Evolutionary conservation across 2,329 filamentous ascomycete species (phyloP), one percentile per base, ranked within the genome.

Genomic region (Microdochium paspali): DNA sequence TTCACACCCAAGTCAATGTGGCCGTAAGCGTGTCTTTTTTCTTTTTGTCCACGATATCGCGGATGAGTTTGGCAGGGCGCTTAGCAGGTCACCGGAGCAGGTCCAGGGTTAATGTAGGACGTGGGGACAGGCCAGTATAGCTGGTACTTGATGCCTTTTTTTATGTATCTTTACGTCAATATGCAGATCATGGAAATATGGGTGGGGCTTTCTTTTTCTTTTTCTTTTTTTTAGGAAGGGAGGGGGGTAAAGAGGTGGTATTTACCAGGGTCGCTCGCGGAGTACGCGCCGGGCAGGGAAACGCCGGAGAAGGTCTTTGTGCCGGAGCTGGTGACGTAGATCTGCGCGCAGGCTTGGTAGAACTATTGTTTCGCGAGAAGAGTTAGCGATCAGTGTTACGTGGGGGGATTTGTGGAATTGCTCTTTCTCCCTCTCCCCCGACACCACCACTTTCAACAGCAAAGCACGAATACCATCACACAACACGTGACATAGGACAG

Each of bases 61-160:
- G n/a, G n/a, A 21, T 3, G 18, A 12, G 35, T 5, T 3, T 21
- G 18, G 35, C n/a, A n/a, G 18, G n/a, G 15, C 35, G 31, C 18
- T 40, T 59, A 61, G 47, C 58, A 61, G 26, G 54, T 59, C 32
- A 61, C 60, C 4, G 60, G 56, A 4, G 48, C 51, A 10, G 58
- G 58, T 2, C 58, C 58, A 10, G 58, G 58, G 12, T 58, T 48
- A 4, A 58, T 67, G 53, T 69, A 69, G 21, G 59, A 62, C 3
- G 59, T 66, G 2, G 66, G 67, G 5, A 69, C 51, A 1, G 66
- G 66, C 43, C 64, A 71, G 54, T 59, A 58, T 23, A 60, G 44
- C 39, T 59, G 53, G 44, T 58, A 55, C 31, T 57, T 47, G 44
- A 60, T 57, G 12, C 57, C 57, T 60, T 15, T 15, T 21, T 35